Evolutionary conservation across 2,329 filamentous ascomycete species (phyloP).

Genomic region (Aplosporella prunicola): DNA sequence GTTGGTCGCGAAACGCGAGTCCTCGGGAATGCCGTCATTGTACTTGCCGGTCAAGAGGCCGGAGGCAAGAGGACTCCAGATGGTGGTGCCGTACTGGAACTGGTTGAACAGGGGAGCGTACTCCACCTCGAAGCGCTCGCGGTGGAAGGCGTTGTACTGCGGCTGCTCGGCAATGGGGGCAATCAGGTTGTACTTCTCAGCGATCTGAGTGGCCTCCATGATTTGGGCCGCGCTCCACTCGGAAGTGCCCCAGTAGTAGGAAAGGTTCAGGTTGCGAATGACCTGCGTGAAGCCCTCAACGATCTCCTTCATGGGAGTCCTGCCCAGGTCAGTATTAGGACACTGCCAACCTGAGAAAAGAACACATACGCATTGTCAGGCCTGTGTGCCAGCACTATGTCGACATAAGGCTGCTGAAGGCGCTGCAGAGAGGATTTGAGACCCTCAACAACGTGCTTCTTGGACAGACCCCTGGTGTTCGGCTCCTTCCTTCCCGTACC

Average conservation of each 20-base stretch:
- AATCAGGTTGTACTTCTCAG: slow-evolving; percentile 53
- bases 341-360: background rate
- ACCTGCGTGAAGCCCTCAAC: slow-evolving; percentile 46
- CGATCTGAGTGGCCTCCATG: slow-evolving; percentile 49
- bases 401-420: slow-evolving; percentile 56
- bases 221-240: slow-evolving; percentile 54
- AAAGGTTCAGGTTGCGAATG: slow-evolving; percentile 47
- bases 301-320: slow-evolving; percentile 53
- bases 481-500: slow-evolving; percentile 50
- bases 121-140: slow-evolving; percentile 52
- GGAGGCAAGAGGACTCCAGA: slow-evolving; percentile 47
- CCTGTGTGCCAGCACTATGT: slow-evolving; percentile 54
- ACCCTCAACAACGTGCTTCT: slow-evolving; percentile 45
- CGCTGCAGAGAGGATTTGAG: slow-evolving; percentile 49
- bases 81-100: slow-evolving; percentile 48
- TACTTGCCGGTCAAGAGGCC: slow-evolving; percentile 55
- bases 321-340: slow-evolving; percentile 13
- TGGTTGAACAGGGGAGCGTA: slow-evolving; percentile 49
- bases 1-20: slow-evolving; percentile 51
- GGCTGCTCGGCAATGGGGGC: slow-evolving; percentile 46
- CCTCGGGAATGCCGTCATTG: slow-evolving; percentile 53
- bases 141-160: slow-evolving; percentile 54
- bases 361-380: slow-evolving; percentile 39
- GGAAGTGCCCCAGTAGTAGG: slow-evolving; percentile 55
- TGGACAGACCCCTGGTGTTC: slow-evolving; percentile 38